Base-by-base conservation (phyloP, 2,329 filamentous ascomycete species). In the Colletotrichum gloeosporioides region DNA sequence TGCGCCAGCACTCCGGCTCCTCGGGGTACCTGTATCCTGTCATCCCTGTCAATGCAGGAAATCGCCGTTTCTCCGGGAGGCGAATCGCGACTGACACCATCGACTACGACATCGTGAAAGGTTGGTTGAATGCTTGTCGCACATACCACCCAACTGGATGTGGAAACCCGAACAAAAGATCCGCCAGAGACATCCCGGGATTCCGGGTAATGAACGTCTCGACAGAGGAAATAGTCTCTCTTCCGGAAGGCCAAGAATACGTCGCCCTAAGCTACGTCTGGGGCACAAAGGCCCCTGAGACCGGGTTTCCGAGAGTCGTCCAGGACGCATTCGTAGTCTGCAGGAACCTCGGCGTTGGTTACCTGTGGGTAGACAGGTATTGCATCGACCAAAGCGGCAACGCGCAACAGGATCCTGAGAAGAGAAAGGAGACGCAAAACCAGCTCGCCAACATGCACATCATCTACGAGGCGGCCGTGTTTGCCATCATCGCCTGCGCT, bases 401-500 rank as follows among this genome's bases (percentile, higher is more conserved):
- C 15, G 70, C 53, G n/a, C 80, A 82, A 65, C 18, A 44, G 12
- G 49, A n/a, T 16, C 81, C 81, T 25, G 77, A 76, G 32, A 75
- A 77, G 55, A 59, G 25, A 2, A 59, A 16, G 27, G 55, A 59
- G 16, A 29, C 55, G 16, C 55, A 59, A 4, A 34, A 36, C 4
- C 84, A 87, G 34, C 80, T 86, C 32, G 75, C 79, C 1, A 79
- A 81, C 9, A 87, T 87, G 84, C 83, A 85, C n/a, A 80, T 82
- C 13, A 84, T 87, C n/a, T 87, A 85, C 44, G 80, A 82, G 22
- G 80, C 80, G 0, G 82, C 85, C 1, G 79, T 78, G 3, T 32
- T 87, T 16, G 84, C 85, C 2, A 86, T 87, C n/a, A 80, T 87
- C 57, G 85, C 85, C 0, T 83, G 85, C 2, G 84, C 83, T 12